Evolutionary conservation across 2,329 filamentous ascomycete genomes (phyloP).

Genomic region (Ilyonectria sp.): DNA sequence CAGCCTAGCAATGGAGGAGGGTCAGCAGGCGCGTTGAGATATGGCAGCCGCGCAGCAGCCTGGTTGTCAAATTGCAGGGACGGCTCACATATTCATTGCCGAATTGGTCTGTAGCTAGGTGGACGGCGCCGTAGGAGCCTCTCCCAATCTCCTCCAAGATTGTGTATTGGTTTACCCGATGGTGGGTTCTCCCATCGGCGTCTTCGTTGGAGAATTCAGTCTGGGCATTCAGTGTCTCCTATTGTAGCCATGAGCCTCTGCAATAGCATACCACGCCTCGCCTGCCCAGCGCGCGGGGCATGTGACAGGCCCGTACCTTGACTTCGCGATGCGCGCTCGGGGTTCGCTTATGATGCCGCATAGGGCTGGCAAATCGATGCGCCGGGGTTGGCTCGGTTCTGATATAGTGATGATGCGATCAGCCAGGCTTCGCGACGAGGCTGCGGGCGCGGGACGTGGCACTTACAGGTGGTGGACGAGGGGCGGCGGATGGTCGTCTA

Average conservation of each 20-base stretch:
- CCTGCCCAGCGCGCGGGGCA: background rate
- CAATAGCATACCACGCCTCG: background rate
- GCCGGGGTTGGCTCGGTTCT: conserved; percentile 62
- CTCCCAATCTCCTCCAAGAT: conserved; percentile 97
- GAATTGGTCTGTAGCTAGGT: conserved; percentile 90
- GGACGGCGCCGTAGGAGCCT: conserved; percentile 94
- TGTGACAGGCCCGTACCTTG: conserved; percentile 60
- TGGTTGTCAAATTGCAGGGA: background rate
- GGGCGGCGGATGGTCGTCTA: conserved; percentile 47
- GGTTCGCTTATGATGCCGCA: conserved; percentile 71
- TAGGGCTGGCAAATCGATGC: conserved; percentile 65
- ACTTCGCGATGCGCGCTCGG: conserved; percentile 71
- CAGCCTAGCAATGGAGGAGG: conserved; percentile 71
- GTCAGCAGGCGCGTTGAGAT: conserved; percentile 30
- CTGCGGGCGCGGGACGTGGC: conserved; percentile 6
- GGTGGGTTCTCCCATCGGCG: conserved; percentile 83
- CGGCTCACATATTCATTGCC: conserved; percentile 89
- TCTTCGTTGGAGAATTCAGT: conserved; percentile 91
- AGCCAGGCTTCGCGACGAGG: conserved; percentile 21
- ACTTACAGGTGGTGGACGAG: conserved; percentile 62
- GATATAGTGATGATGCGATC: conserved; percentile 9
- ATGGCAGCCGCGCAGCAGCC: conserved; percentile 3
- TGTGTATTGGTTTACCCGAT: conserved; percentile 94
- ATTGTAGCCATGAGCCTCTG: conserved; percentile 32
- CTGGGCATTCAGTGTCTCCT: conserved; percentile 93